A percentile compares a stretch with the other conserved stretches of the same genome.
phyloP scores from a whole-genome alignment of 176 grass and related monocot genomes.

The Oryza rufipogon region DNA sequence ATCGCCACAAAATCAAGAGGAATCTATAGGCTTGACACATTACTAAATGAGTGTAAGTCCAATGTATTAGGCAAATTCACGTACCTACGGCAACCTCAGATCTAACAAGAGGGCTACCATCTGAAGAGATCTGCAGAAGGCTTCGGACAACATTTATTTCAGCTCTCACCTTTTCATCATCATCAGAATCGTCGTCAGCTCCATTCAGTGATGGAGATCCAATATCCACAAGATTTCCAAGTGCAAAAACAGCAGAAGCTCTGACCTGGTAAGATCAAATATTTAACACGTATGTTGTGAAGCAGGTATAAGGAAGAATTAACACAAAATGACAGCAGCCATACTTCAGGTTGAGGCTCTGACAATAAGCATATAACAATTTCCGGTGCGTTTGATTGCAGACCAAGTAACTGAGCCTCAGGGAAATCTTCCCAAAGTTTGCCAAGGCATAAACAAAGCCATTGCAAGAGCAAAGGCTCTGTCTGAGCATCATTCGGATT shows the following conservation, averaged over 20 bases:
- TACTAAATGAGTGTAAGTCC: constrained; percentile 22
- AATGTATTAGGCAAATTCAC: constrained; percentile 27
- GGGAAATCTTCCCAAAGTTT: constrained; percentile 99
- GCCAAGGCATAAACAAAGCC: constrained; percentile 97
- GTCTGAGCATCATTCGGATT: constrained; percentile 64
- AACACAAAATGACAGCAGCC: constrained; percentile 18
- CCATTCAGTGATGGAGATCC: constrained; percentile 63
- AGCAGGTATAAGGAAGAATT: constrained; percentile 27
- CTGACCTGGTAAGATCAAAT: constrained; percentile 76
- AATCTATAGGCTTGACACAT: constrained; percentile 15
- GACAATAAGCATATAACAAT: constrained; percentile 63
- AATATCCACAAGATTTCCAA: constrained; percentile 86
- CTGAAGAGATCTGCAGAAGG: constrained; percentile 74
- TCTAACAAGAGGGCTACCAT: constrained; percentile 94
- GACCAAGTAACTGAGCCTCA: constrained; percentile 69
- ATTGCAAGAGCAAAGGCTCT: constrained; percentile 93
- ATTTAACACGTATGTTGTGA: constrained; percentile 40
- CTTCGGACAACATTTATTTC: constrained; percentile 81
- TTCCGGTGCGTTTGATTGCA: constrained; percentile 62
- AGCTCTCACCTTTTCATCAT: constrained; percentile 87
- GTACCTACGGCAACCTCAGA: constrained; percentile 91
- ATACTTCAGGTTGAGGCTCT: constrained; percentile 93
- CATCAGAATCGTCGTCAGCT: constrained; percentile 71
- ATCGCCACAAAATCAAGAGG: constrained; percentile 19
- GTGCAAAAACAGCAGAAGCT: constrained; percentile 93